Base-by-base conservation (phyloP, 2,329 filamentous ascomycete genomes). In the Lachnellula arida region DNA sequence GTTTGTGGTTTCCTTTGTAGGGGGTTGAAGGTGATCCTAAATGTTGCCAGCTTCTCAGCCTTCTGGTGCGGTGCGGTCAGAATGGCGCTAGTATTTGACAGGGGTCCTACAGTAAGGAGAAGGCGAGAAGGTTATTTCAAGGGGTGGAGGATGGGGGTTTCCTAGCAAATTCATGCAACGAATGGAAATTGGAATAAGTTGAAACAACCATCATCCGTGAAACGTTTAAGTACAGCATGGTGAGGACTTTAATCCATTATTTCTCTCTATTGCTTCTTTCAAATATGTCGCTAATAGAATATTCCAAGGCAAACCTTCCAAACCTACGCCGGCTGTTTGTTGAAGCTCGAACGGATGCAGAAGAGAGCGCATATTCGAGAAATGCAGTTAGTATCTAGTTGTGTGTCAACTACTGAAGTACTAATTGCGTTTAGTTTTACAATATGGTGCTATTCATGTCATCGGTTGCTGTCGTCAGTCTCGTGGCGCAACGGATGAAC, bases 281-380 rank as follows among this genome's bases (percentile, higher is more conserved):
- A 54, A 55, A 46, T 14, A 65, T 63, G 60, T 57, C 58, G 60
- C 62, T 62, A 35, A 67, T 62, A 40, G 48, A 61, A 47, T 63
- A 57, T 51, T 63, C 60, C 25, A 58, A 71, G 76, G 88, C 88
- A 40, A 92, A 86, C 70, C 84, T 97, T 51, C 94, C 94, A 37
- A 97, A 99, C 70, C 81, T 99, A n/a, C 86, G 94, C 50, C 88
- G 94, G 14, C 86, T 99, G 58, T 97, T 99, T 69, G 93, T 97
- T 52, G 93, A 97, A 75, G 89, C 93, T 34, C 83, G 94, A 56
- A 92, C 90, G 3, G 93, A 97, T 69, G 87, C 89, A 53, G 94
- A 99, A 72, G 94, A 97, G 73, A 89, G 94, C 71, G 89, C 91
- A 58, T 94, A 97, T 64, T 97, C 94, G 14, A 81, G 94, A 63